phyloP scores from a whole-genome alignment of 805 yeast genomes.

The Lipomyces chichibuensis region DNA sequence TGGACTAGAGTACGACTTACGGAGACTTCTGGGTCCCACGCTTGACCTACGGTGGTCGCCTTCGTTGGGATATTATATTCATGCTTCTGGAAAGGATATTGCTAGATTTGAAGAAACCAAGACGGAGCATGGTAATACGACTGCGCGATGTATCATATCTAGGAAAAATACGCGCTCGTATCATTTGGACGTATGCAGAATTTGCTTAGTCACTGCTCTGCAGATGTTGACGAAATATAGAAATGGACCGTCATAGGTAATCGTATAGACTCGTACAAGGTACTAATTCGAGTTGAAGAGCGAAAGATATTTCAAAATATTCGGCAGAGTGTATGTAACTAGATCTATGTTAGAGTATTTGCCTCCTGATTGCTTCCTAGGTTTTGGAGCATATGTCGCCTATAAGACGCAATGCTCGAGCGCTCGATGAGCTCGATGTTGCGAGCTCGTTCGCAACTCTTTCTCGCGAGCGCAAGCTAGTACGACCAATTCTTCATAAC shows the following conservation, averaged over 20 bases:
- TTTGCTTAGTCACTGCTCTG: neutral
- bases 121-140: slow-evolving; percentile 17
- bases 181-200: slow-evolving; percentile 16
- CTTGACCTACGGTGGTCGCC: slow-evolving; percentile 50
- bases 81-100: slow-evolving; percentile 44
- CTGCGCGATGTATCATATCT: slow-evolving; percentile 20
- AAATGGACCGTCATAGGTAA: slow-evolving; percentile 58
- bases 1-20: slow-evolving; percentile 29
- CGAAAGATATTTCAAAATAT: slow-evolving; percentile 24
- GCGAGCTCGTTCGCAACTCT: slow-evolving; percentile 70
- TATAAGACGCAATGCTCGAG: slow-evolving; percentile 55
- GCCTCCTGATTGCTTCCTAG: neutral
- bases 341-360: neutral
- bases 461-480: slow-evolving; percentile 68
- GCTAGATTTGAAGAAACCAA: slow-evolving; percentile 20
- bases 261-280: slow-evolving; percentile 50
- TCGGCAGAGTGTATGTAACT: slow-evolving; percentile 15
- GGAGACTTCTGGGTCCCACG: slow-evolving; percentile 38
- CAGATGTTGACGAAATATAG: slow-evolving; percentile 3
- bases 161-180: slow-evolving; percentile 26
- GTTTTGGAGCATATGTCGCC: slow-evolving; percentile 19
- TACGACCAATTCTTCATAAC: slow-evolving; percentile 64
- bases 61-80: slow-evolving; percentile 53
- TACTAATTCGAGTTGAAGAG: slow-evolving; percentile 53
- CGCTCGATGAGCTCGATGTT: slow-evolving; percentile 71